Conservation (phyloP, 805 yeast genomes). For the Wickerhamomyces tratensis region DNA sequence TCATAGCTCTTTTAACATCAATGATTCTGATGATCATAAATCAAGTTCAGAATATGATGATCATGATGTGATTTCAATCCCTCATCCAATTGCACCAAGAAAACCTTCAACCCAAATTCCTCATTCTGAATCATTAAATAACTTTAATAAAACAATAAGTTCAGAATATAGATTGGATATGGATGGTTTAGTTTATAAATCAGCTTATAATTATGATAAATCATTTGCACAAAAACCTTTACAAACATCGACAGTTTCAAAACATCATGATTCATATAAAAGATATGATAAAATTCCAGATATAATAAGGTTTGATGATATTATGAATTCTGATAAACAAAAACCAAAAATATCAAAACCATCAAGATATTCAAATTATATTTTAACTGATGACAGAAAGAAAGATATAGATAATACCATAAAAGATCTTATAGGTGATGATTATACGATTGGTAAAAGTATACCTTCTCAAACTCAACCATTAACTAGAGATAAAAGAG, state of each 20-base stretch:
- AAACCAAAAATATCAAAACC: neutral
- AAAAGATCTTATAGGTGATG: slow-evolving; percentile 6
- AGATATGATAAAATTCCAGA: slow-evolving; percentile 10
- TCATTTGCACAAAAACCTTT: slow-evolving; percentile 46
- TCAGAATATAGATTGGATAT: slow-evolving; percentile 31
- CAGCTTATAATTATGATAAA: slow-evolving; percentile 43
- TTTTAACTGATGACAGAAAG: slow-evolving; percentile 11
- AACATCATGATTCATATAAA: slow-evolving; percentile 2
- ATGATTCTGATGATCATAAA: no score
- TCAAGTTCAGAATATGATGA: no score
- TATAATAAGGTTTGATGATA: slow-evolving; percentile 17
- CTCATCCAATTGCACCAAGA: neutral
- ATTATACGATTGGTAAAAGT: neutral
- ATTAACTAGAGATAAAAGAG: slow-evolving; percentile 4
- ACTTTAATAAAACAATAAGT: slow-evolving; percentile 26
- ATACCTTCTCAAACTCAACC: neutral
- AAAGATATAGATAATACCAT: slow-evolving; percentile 11
- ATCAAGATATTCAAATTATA: slow-evolving; percentile 12
- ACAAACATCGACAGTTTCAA: neutral
- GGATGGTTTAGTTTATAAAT: slow-evolving; percentile 44
- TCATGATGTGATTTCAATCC: neutral
- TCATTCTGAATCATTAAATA: slow-evolving; percentile 7
- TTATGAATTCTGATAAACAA: neutral
- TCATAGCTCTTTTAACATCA: no score
- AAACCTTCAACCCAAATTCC: neutral